Base-by-base conservation (phyloP, 2,329 filamentous ascomycete species). In the Neofusicoccum cordaticola region DNA sequence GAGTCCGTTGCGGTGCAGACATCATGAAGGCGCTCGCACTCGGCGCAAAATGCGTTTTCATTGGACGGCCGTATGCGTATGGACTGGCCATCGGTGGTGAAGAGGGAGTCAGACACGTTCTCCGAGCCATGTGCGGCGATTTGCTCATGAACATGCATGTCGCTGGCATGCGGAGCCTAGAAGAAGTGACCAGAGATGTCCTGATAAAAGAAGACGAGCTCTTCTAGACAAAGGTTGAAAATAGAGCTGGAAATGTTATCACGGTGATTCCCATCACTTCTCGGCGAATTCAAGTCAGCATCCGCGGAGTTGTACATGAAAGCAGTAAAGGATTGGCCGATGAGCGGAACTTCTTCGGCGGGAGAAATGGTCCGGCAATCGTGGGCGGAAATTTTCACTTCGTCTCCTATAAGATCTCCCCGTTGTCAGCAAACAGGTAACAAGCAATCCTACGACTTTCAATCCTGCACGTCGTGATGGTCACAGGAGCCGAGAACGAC, bases 21-120 rank as follows among this genome's bases (percentile, higher is more conserved):
- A 78, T 86, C 13, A 83, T 87, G 74, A 87, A 87, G 71, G 85
- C 84, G 0, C 72, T 85, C 2, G 81, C 82, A 1, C 71, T 85
- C 2, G 83, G 83, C 2, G 83, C 83, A 0, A 75, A 83, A 60
- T 84, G 77, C 71, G 81, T 76, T 65, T 85, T 75, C 81, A 72
- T 83, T 9, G 82, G 83, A 0, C 70, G 83, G 12, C 56, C 56
- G 13, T 60, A 60, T 19, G 56, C 56, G 13, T 60, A 60, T n/a
- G 77, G 77, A 1, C 68, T 79, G 8, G 74, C 74, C 0, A 77
- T 77, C 64, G 73, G 72, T 2, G 77, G 76, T 4, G 73, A 78
- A 64, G 71, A 68, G 41, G 76, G 76, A 2, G 76, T 78, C 4
- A 72, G 72, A 50, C 76, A 78, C 66, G 75, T 78, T 4, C 67